These are phyloP conservation scores for Suillus subluteus DNA, from an alignment of 768 basidiomycete genomes.

Conservation along the genomic window DNA sequence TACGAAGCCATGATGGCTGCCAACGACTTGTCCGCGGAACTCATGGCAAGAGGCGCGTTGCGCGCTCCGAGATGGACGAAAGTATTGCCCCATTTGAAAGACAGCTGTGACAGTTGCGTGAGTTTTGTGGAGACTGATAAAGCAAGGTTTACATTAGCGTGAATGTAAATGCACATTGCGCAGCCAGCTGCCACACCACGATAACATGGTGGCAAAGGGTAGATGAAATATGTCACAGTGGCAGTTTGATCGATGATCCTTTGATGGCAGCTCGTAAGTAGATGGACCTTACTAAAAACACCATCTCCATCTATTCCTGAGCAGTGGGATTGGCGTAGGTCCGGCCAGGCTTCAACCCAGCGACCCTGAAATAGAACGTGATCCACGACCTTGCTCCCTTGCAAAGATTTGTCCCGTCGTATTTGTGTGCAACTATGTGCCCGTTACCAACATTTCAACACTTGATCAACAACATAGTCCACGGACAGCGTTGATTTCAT, in stretches of 20 bases:
- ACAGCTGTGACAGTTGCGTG: neutral
- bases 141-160: neutral
- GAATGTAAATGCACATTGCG: neutral
- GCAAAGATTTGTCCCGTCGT: neutral
- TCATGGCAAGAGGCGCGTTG: neutral
- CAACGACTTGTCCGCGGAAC: constrained; percentile 3
- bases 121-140: neutral
- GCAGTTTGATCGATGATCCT: neutral
- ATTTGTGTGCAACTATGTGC: neutral
- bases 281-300: neutral
- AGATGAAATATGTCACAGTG: neutral
- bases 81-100: neutral
- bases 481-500: neutral
- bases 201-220: neutral
- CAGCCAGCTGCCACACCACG: neutral
- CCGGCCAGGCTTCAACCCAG: neutral
- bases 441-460: neutral
- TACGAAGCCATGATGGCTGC: neutral
- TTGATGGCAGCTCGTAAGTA: neutral
- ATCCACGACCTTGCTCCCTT: neutral
- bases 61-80: neutral
- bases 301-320: too few species aligned
- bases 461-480: neutral
- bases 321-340: neutral
- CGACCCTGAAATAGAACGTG: neutral